Evolutionary conservation across 805 yeast species (phyloP), one percentile per base, ranked within the genome.

Genomic region (Hanseniaspora meyeri): DNA sequence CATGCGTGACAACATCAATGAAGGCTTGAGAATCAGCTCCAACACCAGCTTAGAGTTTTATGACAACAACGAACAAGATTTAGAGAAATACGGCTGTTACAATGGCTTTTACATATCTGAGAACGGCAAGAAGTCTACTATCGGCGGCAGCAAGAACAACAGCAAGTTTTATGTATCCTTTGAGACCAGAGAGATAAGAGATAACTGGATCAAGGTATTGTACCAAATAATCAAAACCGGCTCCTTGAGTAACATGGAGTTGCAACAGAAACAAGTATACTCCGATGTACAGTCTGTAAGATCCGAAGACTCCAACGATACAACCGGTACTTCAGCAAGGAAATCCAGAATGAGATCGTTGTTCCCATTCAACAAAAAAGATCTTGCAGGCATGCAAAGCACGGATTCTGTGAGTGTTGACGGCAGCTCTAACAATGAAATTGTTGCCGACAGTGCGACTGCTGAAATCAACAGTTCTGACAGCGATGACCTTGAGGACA

Each of bases 91-190:
- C 59, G 72, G 72, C 5, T 68, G 71, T 3, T 65, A 62, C 51
- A 68, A 69, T 60, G 72, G 72, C 1, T 67, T 69, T 58, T 57
- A 67, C 8, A 62, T 75, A 10, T 62, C 63, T 59, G 79, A 75
- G 61, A 70, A 68, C 37, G 50, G 56, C 3, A 72, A 72, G 59
- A 73, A 73, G 59, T 60, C 66, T 39, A 73, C 72, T 32, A 55
- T 71, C 60, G 66, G 71, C 1, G 61, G 65, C 39, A 59, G 63
- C 32, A 77, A 78, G 1, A 81, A 76, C 60, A 87, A 83, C 63
- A 76, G 79, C 51, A 77, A 88, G 54, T 87, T 95, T 67, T 84
- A 93, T 1, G 95, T 89, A 65, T 80, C 84, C 9, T 84, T 84
- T 47, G 76, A 74, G 31, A 95, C 88, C 64, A 75, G 91, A 57